A percentile compares a stretch with the other conserved stretches of the same genome.
Evolutionary conservation across 2,329 filamentous ascomycete species (phyloP).

Genomic region (Epichloe festucae): DNA sequence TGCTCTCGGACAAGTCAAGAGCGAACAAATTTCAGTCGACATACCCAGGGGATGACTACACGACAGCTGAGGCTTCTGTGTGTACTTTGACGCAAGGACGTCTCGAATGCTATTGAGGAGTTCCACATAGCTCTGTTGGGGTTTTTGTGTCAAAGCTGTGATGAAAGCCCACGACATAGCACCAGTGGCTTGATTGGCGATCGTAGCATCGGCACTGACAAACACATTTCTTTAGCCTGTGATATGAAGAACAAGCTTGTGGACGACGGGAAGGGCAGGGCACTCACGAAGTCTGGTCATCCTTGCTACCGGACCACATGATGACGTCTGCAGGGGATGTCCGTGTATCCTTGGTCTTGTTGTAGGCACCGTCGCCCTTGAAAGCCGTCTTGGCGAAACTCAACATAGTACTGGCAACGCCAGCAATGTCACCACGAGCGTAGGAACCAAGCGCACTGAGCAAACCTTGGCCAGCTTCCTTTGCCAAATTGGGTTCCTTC

Average conservation of each 20-base stretch:
- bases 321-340: slow-evolving; percentile 91
- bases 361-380: slow-evolving; percentile 62
- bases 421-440: slow-evolving; percentile 67
- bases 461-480: slow-evolving; percentile 63
- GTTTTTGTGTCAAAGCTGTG: slow-evolving; percentile 78
- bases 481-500: slow-evolving; percentile 71
- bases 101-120: slow-evolving; percentile 91
- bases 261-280: not conserved
- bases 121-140: slow-evolving; percentile 90
- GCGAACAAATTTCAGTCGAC: slow-evolving; percentile 15
- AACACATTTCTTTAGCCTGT: too few species aligned
- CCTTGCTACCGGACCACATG: slow-evolving; percentile 96
- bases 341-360: slow-evolving; percentile 75
- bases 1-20: too few species aligned
- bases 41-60: slow-evolving; percentile 91
- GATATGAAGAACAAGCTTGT: too few species aligned
- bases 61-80: slow-evolving; percentile 90
- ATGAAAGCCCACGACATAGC: slow-evolving; percentile 99
- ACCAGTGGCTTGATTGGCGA: slow-evolving; percentile 78
- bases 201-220: slow-evolving; percentile 72
- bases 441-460: slow-evolving; percentile 65
- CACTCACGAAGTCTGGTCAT: slow-evolving; percentile 70
- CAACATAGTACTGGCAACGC: slow-evolving; percentile 70
- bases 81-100: slow-evolving; percentile 73
- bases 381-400: slow-evolving; percentile 81